These are phyloP conservation scores for Inonotus obliquus DNA, from an alignment of 1,284 basidiomycete genomes.

Conservation along the genomic window DNA sequence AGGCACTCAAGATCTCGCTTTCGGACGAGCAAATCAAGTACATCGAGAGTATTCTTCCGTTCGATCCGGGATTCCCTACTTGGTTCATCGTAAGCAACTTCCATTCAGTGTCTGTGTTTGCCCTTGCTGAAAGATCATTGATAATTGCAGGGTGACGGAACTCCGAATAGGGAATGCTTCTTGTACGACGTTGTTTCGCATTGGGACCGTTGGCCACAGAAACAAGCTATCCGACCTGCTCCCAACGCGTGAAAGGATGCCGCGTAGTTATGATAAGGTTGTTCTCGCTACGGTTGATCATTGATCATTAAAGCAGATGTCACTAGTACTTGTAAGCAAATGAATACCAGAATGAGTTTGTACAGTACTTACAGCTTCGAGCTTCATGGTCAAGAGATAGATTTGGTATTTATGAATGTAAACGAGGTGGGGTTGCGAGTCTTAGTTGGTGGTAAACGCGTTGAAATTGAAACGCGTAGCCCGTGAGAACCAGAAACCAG, in stretches of 20 bases:
- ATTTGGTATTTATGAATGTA: too few relatives aligned
- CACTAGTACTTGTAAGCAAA: too few relatives aligned
- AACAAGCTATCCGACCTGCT: slow-evolving; percentile 1
- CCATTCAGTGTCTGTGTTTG: background rate
- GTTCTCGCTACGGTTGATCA: too few relatives aligned
- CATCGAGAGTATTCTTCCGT: slow-evolving; percentile 21
- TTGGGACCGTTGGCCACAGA: slow-evolving; percentile 6
- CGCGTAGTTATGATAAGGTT: background rate
- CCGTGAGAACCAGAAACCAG: too few relatives aligned
- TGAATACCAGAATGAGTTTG: too few relatives aligned
- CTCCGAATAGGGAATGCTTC: background rate
- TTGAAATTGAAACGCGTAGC: too few relatives aligned
- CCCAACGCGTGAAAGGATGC: background rate
- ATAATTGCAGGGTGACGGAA: slow-evolving; percentile 12
- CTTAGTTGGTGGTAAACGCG: too few relatives aligned
- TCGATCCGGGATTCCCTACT: slow-evolving; percentile 24
- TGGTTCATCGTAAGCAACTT: slow-evolving; percentile 21
- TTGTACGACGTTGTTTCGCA: background rate
- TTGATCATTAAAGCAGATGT: too few relatives aligned
- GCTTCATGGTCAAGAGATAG: too few relatives aligned
- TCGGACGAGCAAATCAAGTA: slow-evolving; percentile 23
- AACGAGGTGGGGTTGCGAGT: too few relatives aligned
- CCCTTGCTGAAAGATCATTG: slow-evolving; percentile 20
- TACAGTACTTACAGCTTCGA: too few relatives aligned
- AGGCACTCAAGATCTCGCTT: slow-evolving; percentile 24